Conservation (phyloP, 1,139 yeast species). For the Blastobotrys ciferrii region DNA sequence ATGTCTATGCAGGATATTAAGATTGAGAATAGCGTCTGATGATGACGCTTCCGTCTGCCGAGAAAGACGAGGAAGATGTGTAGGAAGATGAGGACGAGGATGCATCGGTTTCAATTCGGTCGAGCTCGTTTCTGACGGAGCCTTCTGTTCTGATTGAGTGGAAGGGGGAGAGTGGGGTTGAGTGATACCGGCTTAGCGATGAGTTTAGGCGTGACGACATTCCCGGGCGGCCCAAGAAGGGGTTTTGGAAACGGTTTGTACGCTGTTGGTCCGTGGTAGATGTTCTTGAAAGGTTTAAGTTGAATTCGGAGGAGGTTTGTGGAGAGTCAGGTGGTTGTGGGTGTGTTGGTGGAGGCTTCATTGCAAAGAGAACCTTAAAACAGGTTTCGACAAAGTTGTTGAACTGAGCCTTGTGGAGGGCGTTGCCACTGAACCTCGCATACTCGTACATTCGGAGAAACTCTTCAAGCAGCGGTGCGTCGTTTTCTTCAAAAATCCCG, state of each 20-base stretch:
- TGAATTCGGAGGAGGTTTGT: conserved; percentile 1
- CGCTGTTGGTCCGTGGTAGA: background rate
- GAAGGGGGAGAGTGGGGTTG: conserved; percentile 2
- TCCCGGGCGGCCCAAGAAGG: background rate
- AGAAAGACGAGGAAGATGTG: background rate
- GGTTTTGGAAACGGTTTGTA: background rate
- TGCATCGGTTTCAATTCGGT: background rate
- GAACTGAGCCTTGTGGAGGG: conserved; percentile 60
- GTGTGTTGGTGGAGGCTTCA: conserved; percentile 16
- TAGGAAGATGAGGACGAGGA: background rate
- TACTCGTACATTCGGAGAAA: conserved; percentile 65
- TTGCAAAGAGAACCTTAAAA: conserved; percentile 28
- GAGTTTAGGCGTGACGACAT: background rate
- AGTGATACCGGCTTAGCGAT: background rate
- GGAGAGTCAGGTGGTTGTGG: background rate
- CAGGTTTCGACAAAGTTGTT: conserved; percentile 54
- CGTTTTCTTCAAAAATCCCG: conserved; percentile 27
- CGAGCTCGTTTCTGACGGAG: background rate
- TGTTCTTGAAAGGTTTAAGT: background rate
- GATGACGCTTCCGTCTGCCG: background rate
- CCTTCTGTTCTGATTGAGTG: conserved; percentile 1
- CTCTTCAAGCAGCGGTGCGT: conserved; percentile 28
- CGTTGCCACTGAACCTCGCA: conserved; percentile 63
- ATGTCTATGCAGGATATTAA: background rate
- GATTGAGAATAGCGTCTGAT: background rate